Conservation (phyloP, 169 alveolate genomes). For the Plasmodium vinckei region DNA sequence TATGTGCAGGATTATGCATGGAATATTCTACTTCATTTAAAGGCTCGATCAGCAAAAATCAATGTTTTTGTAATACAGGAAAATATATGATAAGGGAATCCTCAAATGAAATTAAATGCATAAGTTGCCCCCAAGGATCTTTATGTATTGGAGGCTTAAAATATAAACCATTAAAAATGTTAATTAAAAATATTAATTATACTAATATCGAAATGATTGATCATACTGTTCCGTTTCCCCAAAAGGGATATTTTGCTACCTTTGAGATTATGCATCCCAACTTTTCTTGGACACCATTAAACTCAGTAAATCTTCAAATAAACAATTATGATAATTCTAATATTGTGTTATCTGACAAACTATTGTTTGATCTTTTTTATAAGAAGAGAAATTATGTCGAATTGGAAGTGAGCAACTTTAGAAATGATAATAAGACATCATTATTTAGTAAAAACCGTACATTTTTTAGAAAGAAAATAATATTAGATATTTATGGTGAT, state of each 20-base stretch:
- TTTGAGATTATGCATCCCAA: constrained; percentile 57
- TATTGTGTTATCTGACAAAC: constrained; percentile 25
- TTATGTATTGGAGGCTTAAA: constrained; percentile 84
- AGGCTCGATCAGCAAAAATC: constrained; percentile 84
- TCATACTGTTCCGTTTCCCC: constrained; percentile 70
- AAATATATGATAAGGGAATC: constrained; percentile 80
- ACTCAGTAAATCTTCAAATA: constrained; percentile 37
- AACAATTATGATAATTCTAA: constrained; percentile 47
- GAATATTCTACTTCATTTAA: constrained; percentile 85
- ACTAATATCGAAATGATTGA: constrained; percentile 63
- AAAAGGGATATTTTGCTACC: constrained; percentile 73
- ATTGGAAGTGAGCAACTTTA: background rate
- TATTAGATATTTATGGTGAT: background rate
- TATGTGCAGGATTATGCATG: constrained; percentile 86
- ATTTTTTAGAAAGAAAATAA: background rate
- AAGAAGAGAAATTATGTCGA: constrained; percentile 8
- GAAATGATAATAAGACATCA: background rate
- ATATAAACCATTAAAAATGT: constrained; percentile 65
- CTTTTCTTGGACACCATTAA: constrained; percentile 59
- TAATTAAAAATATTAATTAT: constrained; percentile 73
- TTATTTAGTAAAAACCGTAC: background rate
- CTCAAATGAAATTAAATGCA: constrained; percentile 72
- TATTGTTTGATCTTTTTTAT: constrained; percentile 6
- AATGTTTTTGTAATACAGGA: constrained; percentile 85
- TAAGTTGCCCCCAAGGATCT: constrained; percentile 83